Evolutionary conservation across 2,329 filamentous ascomycete species (phyloP), one percentile per base, ranked within the genome.

Genomic region (Macrophomina phaseolina): DNA sequence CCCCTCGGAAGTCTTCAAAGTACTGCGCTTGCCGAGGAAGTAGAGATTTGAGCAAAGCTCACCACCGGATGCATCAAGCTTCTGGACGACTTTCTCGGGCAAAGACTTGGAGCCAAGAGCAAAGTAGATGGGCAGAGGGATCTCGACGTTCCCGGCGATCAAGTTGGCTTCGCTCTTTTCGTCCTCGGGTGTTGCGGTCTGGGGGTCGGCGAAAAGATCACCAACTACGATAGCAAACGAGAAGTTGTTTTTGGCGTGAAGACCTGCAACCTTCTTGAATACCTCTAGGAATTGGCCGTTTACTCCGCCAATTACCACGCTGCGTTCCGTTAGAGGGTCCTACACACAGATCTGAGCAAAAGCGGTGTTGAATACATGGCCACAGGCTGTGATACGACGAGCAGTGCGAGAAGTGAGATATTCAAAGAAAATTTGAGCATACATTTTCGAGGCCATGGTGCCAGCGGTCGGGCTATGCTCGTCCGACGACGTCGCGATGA

Each of bases 111-210:
- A 89, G 71, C 92, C 93, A 68, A 97, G 84, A 2, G 92, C 92
- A 77, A 98, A 99, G 81, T 99, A 99, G 8, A 91, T 96, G 1
- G 94, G 90, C 0, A 98, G 81, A 3, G 94, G 90, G 4, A 98
- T 83, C 28, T 83, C 76, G 63, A 97, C 89, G 11, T 86, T 83
- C n/a, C 93, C 93, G 32, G 86, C 80, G 0, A 98, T 79, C 3
- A 99, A 85, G 9, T 86, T 84, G 11, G 80, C 46, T n/a, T 61
- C 64, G 53, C 74, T 76, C 12, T 87, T 83, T 48, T 89, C 83
- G 63, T 91, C 85, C 53, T 89, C 84, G 1, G 83, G 80, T 0
- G 75, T 76, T 4, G 75, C 70, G 12, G 75, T 75, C 38, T 79
- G 72, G 30, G 83, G 80, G 51, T 85, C 80, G 18, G 85, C 82